phyloP scores from a whole-genome alignment of 768 basidiomycete genomes.

The Boletus rufocinnamomeus region DNA sequence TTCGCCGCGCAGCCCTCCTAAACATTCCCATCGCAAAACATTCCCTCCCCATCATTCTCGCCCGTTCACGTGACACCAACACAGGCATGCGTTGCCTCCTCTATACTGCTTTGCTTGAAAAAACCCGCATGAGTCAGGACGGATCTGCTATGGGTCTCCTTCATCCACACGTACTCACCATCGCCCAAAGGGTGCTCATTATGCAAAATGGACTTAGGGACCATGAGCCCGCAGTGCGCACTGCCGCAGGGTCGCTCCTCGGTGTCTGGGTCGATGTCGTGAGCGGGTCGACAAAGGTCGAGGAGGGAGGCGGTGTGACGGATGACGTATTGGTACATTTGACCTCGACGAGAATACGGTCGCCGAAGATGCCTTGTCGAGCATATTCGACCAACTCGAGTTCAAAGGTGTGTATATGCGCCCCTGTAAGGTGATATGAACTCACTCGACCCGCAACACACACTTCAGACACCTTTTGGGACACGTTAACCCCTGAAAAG shows the following conservation, averaged over 20 bases:
- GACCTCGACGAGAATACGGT: conserved; percentile 59
- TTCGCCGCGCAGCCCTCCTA: conserved; percentile 79
- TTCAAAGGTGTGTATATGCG: conserved; percentile 81
- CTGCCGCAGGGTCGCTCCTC: conserved; percentile 73
- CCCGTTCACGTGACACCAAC: conserved; percentile 81
- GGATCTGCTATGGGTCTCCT: conserved; percentile 50
- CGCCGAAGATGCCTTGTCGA: conserved; percentile 73
- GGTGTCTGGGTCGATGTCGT: too few species aligned
- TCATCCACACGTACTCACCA: conserved; percentile 65
- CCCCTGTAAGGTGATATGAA: too few species aligned
- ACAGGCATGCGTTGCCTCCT: conserved; percentile 70
- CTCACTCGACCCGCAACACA: too few species aligned
- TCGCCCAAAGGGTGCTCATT: conserved; percentile 74
- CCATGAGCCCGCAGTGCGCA: conserved; percentile 70
- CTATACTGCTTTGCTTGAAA: conserved; percentile 60
- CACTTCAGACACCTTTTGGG: too few species aligned
- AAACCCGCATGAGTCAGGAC: conserved; percentile 35
- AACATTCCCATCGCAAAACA: conserved; percentile 60
- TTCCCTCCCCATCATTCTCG: conserved; percentile 68
- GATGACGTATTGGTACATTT: conserved; percentile 51
- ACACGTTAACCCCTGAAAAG: too few species aligned
- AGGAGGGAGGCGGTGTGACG: conserved; percentile 38
- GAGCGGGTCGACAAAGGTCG: too few species aligned
- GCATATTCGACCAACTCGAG: conserved; percentile 64
- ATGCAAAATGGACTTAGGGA: conserved; percentile 85